Conservation (phyloP, 306 rosid species). For the Calophaca sinica region DNA sequence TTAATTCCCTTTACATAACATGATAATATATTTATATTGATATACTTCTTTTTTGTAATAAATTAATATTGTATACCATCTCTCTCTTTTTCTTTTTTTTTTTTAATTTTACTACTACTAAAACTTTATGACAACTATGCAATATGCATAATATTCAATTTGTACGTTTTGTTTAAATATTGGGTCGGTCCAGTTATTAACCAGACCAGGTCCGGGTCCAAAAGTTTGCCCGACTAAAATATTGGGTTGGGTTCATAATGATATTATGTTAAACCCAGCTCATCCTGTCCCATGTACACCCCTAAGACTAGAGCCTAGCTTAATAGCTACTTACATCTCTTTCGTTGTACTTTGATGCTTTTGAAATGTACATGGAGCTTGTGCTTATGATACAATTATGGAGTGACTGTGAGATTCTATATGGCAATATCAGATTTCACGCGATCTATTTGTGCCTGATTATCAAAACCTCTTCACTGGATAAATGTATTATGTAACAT, state of each 20-base stretch:
- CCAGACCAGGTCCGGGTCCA: not conserved
- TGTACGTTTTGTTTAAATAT: not conserved
- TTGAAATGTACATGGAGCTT: slow-evolving; percentile 20
- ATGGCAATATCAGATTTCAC: slow-evolving; percentile 21
- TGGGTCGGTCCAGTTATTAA: slow-evolving; percentile 17
- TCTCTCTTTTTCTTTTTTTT: not conserved
- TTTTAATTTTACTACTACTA: not conserved
- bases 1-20: not conserved
- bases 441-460: slow-evolving; percentile 19
- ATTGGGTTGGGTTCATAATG: not conserved
- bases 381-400: slow-evolving; percentile 30
- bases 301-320: slow-evolving; percentile 15
- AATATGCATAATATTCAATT: not conserved
- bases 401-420: slow-evolving; percentile 11
- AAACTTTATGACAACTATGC: not conserved
- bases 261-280: not conserved
- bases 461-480: not conserved
- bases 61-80: not conserved
- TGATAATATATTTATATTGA: slow-evolving; percentile 23
- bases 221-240: slow-evolving; percentile 2
- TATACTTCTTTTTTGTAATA: not conserved
- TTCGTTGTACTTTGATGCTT: slow-evolving; percentile 17
- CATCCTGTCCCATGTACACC: not conserved
- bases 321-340: slow-evolving; percentile 13
- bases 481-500: not conserved